Percentiles rank a stretch among this genome's conserved stretches.
These are phyloP conservation scores for Candida ipomoeae DNA, from an alignment of 805 yeast species.

Conservation along the genomic window DNA sequence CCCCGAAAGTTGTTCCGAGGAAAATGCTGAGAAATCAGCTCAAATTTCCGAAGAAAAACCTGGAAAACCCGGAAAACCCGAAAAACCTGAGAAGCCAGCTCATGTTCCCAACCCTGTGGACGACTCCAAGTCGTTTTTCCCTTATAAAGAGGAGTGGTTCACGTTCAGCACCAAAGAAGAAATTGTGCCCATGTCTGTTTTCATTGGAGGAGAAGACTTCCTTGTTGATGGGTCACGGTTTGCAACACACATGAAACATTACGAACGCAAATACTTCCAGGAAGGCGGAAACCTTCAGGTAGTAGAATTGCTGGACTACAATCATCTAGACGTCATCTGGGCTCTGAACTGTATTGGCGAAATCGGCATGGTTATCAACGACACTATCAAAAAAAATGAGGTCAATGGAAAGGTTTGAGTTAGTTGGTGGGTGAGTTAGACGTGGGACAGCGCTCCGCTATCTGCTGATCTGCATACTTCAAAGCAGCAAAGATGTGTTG, in stretches of 20 bases:
- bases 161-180: conserved; percentile 23
- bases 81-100: background rate
- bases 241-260: conserved; percentile 55
- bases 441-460: background rate
- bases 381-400: conserved; percentile 8
- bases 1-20: conserved; percentile 11
- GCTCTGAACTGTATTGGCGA: conserved; percentile 68
- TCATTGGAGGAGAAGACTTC: conserved; percentile 69
- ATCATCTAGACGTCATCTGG: conserved; percentile 93
- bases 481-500: conserved; percentile 10
- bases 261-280: conserved; percentile 47
- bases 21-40: background rate
- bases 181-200: conserved; percentile 56
- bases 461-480: conserved; percentile 12
- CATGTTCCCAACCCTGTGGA: conserved; percentile 36
- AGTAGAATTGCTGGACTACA: conserved; percentile 55
- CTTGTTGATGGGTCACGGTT: conserved; percentile 74
- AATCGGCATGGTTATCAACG: conserved; percentile 47
- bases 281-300: conserved; percentile 34
- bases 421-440: no score
- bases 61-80: no score
- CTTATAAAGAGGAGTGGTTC: conserved; percentile 54
- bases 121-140: conserved; percentile 48
- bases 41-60: background rate
- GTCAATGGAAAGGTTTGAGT: background rate